Base-by-base conservation (phyloP, 2,329 filamentous ascomycete species). In the Tolypocladium endophyticum region DNA sequence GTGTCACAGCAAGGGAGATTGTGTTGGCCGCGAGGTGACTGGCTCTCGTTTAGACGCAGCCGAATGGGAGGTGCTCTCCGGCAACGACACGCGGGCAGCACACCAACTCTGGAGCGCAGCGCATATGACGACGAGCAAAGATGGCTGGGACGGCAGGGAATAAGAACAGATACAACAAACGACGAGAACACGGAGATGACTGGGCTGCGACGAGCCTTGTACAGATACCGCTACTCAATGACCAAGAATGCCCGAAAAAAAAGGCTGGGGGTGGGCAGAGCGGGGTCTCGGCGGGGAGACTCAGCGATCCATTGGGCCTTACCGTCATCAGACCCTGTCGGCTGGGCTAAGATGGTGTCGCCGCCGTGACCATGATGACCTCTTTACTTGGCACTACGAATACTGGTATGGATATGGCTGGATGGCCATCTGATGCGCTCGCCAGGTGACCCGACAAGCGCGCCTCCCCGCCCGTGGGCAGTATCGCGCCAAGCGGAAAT, bases 1-100 rank as follows among this genome's bases (percentile, higher is more conserved):
- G 59, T 43, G 60, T 61, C 38, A 53, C 58, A 58, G 58, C 58
- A 58, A 59, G 58, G 58, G 58, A 52, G 56, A 55, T 33, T 18
- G 25, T 38, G 53, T 18, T 14, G 20, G 38, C 57, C 56, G 54
- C 47, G 57, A 25, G 23, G 36, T n/a, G 55, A 56, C 55, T 56
- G 55, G 38, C 55, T 43, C 4, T n/a, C 50, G 35, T 36, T 14
- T 36, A 53, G 25, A 53, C 47, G 33, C 50, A 35, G 47, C 16
- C 28, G 28, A 33, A 33, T 28, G 16, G 47, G 47, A 18, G 12
- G 50, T 6, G 28, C 25, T 50, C 25, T 12, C 9, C 20, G 41
- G 43, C 43, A 20, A 16, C 12, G 28, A 28, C 43, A 47, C 43
- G 23, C 23, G 43, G 12, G 25, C 16, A 4, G 47, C 47, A 33